Percentiles rank a stretch among this genome's conserved stretches.
phyloP scores from a whole-genome alignment of 2,329 filamentous ascomycete genomes.

The Cladophialophora yegresii region DNA sequence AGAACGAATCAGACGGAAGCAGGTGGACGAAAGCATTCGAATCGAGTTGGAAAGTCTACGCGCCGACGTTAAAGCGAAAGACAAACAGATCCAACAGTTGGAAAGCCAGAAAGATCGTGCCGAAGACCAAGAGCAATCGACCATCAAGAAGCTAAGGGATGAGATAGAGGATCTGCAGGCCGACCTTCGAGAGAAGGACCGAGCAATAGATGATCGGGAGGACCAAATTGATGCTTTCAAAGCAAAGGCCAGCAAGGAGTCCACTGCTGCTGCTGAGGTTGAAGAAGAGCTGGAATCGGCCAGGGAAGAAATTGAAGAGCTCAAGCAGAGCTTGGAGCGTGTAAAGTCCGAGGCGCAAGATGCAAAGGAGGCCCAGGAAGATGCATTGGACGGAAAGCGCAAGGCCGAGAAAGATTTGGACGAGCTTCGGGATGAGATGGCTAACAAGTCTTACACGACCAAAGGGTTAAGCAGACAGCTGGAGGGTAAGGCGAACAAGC shows the following conservation, averaged over 20 bases:
- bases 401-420: conserved; percentile 58
- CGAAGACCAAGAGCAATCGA: conserved; percentile 57
- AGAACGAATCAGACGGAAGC: conserved; percentile 75
- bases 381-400: conserved; percentile 56
- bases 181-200: conserved; percentile 74
- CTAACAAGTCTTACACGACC: conserved; percentile 74
- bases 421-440: conserved; percentile 71
- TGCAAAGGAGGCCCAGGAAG: conserved; percentile 49
- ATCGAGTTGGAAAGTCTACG: conserved; percentile 58
- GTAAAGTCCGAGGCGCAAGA: conserved; percentile 44
- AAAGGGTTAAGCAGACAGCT: conserved; percentile 74
- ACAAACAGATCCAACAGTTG: conserved; percentile 57
- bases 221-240: conserved; percentile 72
- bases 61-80: conserved; percentile 54
- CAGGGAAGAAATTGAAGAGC: conserved; percentile 48
- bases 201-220: conserved; percentile 70
- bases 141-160: conserved; percentile 68
- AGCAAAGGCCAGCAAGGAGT: conserved; percentile 48
- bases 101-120: conserved; percentile 61
- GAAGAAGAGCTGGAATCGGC: conserved; percentile 54
- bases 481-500: conserved; percentile 66
- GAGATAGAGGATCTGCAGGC: conserved; percentile 75
- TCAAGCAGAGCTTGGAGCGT: conserved; percentile 46
- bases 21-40: conserved; percentile 69
- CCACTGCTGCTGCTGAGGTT: conserved; percentile 49